phyloP scores from a whole-genome alignment of 1,284 basidiomycete genomes.

The Austroboletus niveus region DNA sequence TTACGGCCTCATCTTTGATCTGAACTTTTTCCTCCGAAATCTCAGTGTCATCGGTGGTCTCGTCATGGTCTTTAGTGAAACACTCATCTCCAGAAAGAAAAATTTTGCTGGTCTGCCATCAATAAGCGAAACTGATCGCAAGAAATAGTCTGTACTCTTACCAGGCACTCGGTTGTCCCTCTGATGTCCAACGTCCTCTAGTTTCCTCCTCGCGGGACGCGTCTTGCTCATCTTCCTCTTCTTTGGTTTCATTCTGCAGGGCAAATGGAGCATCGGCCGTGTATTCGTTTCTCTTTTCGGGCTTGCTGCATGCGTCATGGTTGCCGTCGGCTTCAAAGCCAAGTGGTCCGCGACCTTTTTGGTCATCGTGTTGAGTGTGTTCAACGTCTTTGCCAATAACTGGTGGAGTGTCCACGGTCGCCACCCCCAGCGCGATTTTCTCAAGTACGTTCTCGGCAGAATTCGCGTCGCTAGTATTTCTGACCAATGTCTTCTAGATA shows the following conservation, averaged over 20 bases:
- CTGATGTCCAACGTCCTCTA: constrained; percentile 31
- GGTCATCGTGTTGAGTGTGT: constrained; percentile 85
- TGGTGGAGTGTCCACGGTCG: constrained; percentile 95
- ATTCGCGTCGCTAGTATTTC: constrained; percentile 1
- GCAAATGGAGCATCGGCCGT: constrained; percentile 84
- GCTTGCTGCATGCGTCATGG: constrained; percentile 93
- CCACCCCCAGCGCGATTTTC: constrained; percentile 96
- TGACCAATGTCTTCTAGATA: constrained; percentile 50
- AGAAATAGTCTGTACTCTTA: constrained; percentile 82
- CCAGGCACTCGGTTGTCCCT: constrained; percentile 2
- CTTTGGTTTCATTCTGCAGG: constrained; percentile 96
- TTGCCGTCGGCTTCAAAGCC: constrained; percentile 98
- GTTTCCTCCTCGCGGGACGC: constrained; percentile 95
- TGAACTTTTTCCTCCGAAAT: constrained; percentile 99
- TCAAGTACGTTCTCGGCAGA: constrained; percentile 61
- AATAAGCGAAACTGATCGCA: constrained; percentile 92
- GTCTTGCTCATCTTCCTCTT: constrained; percentile 99
- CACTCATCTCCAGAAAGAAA: constrained; percentile 83
- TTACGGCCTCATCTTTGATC: constrained; percentile 94
- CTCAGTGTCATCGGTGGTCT: constrained; percentile 89
- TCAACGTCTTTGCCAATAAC: constrained; percentile 99
- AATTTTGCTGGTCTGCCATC: constrained; percentile 91
- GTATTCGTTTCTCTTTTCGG: constrained; percentile 86
- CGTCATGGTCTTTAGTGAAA: constrained; percentile 98
- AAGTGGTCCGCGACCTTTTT: constrained; percentile 99